Conservation (phyloP, 805 yeast species). For the Candida sithepensis region DNA sequence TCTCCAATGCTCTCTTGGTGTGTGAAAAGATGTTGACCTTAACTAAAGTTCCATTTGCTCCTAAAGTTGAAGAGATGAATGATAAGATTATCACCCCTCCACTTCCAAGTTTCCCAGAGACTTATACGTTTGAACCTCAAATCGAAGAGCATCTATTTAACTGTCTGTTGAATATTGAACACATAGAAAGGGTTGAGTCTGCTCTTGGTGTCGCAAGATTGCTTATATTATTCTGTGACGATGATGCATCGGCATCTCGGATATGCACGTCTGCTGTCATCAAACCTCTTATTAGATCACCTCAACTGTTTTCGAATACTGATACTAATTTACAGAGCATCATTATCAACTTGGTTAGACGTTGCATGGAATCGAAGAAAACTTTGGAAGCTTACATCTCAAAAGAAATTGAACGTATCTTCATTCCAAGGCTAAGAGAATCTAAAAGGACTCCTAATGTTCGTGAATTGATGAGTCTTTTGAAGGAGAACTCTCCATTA, state of each 20-base stretch:
- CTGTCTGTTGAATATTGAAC: conserved; percentile 37
- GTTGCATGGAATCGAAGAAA: conserved; percentile 62
- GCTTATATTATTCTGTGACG: conserved; percentile 49
- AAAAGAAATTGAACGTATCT: conserved; percentile 46
- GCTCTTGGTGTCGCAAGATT: conserved; percentile 55
- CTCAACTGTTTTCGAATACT: conserved; percentile 33
- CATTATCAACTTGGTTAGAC: conserved; percentile 54
- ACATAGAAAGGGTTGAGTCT: conserved; percentile 39
- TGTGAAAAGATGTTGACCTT: conserved; percentile 53
- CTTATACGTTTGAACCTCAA: conserved; percentile 19
- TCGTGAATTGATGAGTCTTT: conserved; percentile 42
- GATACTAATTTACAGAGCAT: conserved; percentile 41
- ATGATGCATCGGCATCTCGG: conserved; percentile 35
- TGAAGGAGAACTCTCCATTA: conserved; percentile 49
- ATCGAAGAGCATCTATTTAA: conserved; percentile 38
- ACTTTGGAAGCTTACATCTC: conserved; percentile 46
- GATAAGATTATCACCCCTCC: conserved; percentile 16
- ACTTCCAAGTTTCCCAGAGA: conserved; percentile 12
- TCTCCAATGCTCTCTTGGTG: conserved; percentile 51
- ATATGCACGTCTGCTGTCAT: conserved; percentile 48
- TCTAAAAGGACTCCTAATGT: conserved; percentile 21
- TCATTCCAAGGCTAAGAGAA: conserved; percentile 25
- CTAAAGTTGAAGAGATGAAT: conserved; percentile 34
- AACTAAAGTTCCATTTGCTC: conserved; percentile 49
- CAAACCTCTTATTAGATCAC: conserved; percentile 41